Base-by-base conservation (phyloP, 495 filamentous ascomycete species). In the Aspergillus hancockii region DNA sequence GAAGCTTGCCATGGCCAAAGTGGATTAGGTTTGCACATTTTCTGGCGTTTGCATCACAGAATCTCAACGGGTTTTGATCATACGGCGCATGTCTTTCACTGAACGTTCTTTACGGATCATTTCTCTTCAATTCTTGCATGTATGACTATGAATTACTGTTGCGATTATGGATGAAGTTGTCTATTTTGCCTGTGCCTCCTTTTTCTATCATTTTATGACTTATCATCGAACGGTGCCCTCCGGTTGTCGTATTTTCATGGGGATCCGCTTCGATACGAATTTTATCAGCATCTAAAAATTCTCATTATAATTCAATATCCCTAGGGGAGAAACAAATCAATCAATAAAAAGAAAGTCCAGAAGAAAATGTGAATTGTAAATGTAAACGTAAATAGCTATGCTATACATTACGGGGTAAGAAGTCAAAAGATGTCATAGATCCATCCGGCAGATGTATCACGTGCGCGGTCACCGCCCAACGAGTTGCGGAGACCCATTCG, bases 1-100 rank as follows among this genome's bases (percentile, higher is more conserved):
- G 60, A 88, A 83, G 60, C 77, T 90, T 18, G 81, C 82, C 34
- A 75, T 73, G 43, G 88, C 88, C 1, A 88, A 85, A 65, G 82
- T 90, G 59, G 88, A 91, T 62, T 90, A 55, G 64, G 19, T 40
- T 14, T 58, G 36, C 45, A 47, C 36, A 38, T 41, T 28, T n/a
- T n/a, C 3, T 41, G 16, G 14, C n/a, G 12, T 54, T 41, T 54
- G 23, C 19, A 8, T 54, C 31, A 21, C 41, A 22, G 38, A 18
- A 31, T 16, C 53, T 55, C 22, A 10, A 38, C 36, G 32, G 52
- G 19, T 28, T 8, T n/a, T 38, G 34, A 34, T 47, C 22, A 18
- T 19, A 46, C 23, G 53, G 38, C 38, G 22, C 54, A 49, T 18
- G 25, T 22, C 34, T 52, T 40, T 30, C 55, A 18, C 51, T 31